These are phyloP conservation scores for Globomyces pollinis-pini DNA, from an alignment of 192 early-diverging fungal species.

Conservation along the genomic window DNA sequence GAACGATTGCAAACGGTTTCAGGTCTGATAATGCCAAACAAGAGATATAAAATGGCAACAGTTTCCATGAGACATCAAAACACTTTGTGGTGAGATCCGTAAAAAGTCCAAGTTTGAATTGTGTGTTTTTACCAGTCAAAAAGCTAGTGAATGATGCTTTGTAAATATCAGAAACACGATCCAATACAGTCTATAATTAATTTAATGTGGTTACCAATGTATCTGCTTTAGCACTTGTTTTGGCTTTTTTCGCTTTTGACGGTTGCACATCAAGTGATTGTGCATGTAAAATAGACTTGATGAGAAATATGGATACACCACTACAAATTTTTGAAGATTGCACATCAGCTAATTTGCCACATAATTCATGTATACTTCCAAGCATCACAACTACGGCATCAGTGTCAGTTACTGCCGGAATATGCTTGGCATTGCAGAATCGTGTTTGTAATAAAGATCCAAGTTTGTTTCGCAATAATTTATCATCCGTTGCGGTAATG, in stretches of 20 bases:
- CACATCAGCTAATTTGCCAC: slow-evolving; percentile 38
- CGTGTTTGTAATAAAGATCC: slow-evolving; percentile 52
- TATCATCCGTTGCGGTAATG: slow-evolving; percentile 23
- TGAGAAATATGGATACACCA: slow-evolving; percentile 33
- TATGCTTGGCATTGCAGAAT: slow-evolving; percentile 54
- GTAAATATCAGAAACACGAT: slow-evolving; percentile 46
- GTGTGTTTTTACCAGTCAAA: slow-evolving; percentile 65
- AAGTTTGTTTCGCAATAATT: slow-evolving; percentile 65
- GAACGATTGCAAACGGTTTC: too few relatives aligned
- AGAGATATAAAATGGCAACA: slow-evolving; percentile 49
- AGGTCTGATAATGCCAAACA: too few relatives aligned
- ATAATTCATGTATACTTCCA: slow-evolving; percentile 58
- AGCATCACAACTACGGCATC: slow-evolving; percentile 55
- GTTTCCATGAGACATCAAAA: slow-evolving; percentile 51
- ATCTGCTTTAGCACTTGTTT: slow-evolving; percentile 33
- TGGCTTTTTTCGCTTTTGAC: slow-evolving; percentile 9
- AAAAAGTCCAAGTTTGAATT: slow-evolving; percentile 65
- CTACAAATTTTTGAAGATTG: slow-evolving; percentile 45
- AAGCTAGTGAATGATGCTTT: slow-evolving; percentile 55
- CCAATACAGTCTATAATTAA: slow-evolving; percentile 19
- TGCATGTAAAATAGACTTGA: background rate
- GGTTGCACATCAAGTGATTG: background rate
- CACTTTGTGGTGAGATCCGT: slow-evolving; percentile 52
- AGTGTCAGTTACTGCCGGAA: slow-evolving; percentile 39
- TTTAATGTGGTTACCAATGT: slow-evolving; percentile 4